phyloP scores from a whole-genome alignment of 2,329 filamentous ascomycete genomes.

The Xylariales sp. region DNA sequence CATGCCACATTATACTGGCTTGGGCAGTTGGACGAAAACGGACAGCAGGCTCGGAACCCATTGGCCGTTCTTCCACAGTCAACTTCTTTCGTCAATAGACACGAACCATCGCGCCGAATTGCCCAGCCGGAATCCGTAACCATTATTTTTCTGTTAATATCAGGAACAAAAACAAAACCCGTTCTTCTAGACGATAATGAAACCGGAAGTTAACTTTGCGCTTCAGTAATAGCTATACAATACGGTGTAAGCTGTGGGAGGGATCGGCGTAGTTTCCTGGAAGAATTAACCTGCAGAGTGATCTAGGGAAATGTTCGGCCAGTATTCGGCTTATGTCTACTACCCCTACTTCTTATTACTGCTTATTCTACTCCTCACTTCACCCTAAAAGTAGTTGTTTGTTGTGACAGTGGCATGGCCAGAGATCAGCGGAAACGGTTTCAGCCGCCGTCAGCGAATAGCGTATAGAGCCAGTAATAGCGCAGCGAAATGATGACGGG shows the following conservation, averaged over 20 bases:
- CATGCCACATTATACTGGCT: slow-evolving; percentile 28
- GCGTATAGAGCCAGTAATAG: not conserved
- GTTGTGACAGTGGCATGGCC: not conserved
- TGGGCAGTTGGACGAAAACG: slow-evolving; percentile 30
- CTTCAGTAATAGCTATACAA: not conserved
- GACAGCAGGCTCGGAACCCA: slow-evolving; percentile 41
- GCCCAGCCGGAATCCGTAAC: slow-evolving; percentile 36
- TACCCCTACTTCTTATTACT: no score
- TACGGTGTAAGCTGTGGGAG: not conserved
- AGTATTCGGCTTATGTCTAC: not conserved
- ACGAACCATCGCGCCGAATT: slow-evolving; percentile 39
- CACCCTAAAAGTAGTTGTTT: not conserved
- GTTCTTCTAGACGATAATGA: not conserved
- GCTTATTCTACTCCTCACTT: no score
- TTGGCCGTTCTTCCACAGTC: slow-evolving; percentile 37
- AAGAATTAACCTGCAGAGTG: not conserved
- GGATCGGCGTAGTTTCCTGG: not conserved
- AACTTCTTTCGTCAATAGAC: slow-evolving; percentile 22
- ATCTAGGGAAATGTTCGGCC: not conserved
- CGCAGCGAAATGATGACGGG: not conserved
- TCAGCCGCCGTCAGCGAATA: not conserved
- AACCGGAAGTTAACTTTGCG: not conserved
- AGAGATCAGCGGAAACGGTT: not conserved
- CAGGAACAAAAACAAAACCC: not conserved
- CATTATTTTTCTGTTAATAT: not conserved